Evolutionary conservation across 805 yeast species (phyloP).

Genomic region (Crinitomyces ghanaensis): DNA sequence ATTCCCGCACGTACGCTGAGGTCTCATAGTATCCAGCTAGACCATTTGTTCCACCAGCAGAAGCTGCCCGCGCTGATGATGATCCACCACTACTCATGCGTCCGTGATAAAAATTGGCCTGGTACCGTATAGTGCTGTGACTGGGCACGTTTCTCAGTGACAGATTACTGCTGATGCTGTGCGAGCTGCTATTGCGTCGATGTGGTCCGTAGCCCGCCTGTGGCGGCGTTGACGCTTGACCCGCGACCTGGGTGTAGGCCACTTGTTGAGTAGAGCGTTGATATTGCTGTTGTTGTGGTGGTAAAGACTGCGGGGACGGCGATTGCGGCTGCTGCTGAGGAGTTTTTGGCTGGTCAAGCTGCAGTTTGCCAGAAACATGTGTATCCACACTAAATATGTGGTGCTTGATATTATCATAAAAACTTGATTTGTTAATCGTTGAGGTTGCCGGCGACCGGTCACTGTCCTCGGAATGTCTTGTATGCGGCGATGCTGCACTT

Average conservation of each 20-base stretch:
- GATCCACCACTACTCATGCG: conserved; percentile 5
- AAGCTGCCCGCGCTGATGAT: conserved; percentile 6
- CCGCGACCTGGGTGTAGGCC: neutral
- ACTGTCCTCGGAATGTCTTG: no score
- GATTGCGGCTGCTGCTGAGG: neutral
- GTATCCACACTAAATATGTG: no score
- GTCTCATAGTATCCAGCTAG: conserved; percentile 23
- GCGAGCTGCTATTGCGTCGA: conserved; percentile 8
- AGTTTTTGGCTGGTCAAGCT: neutral
- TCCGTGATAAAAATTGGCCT: neutral
- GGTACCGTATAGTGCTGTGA: conserved; percentile 1
- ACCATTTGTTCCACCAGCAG: conserved; percentile 7
- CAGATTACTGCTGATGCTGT: conserved; percentile 10
- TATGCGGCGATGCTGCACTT: no score
- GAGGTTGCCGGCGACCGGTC: no score
- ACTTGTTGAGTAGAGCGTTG: conserved; percentile 3
- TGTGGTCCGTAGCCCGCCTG: conserved; percentile 3
- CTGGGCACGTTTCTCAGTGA: conserved; percentile 8
- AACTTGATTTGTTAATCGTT: no score
- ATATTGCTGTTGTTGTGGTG: conserved; percentile 2
- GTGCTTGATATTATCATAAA: no score
- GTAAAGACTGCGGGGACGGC: neutral
- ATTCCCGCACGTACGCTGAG: conserved; percentile 22
- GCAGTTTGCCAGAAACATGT: neutral
- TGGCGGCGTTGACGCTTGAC: neutral